Conservation (phyloP, 1,284 basidiomycete species). For the Gymnopus androsaceus region DNA sequence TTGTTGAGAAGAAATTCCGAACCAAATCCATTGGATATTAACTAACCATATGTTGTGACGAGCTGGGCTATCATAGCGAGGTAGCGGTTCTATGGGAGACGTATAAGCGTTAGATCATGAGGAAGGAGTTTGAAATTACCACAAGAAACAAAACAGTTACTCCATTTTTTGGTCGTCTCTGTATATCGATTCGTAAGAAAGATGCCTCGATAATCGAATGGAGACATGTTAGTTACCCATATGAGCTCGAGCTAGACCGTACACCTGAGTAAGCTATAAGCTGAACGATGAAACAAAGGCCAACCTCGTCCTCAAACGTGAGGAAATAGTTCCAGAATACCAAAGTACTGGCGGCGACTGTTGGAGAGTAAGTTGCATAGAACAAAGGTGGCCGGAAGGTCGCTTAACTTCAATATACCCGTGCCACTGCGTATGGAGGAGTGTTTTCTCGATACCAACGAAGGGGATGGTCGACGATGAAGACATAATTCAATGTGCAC, state of each 20-base stretch:
- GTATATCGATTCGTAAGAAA: not conserved
- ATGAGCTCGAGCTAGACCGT: no score
- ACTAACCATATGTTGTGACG: constrained; percentile 8
- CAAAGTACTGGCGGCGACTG: not conserved
- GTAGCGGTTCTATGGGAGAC: constrained; percentile 2
- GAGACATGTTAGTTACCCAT: no score
- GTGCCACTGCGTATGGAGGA: no score
- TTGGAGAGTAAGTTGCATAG: not conserved
- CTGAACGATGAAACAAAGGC: not conserved
- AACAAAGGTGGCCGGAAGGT: not conserved
- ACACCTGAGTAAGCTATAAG: no score
- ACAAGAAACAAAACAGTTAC: not conserved
- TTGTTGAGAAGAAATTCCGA: not conserved
- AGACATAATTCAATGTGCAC: no score
- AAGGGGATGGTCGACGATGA: no score
- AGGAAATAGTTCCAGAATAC: constrained; percentile 5
- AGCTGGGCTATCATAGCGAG: constrained; percentile 2
- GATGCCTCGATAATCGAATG: not conserved
- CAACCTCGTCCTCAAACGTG: constrained; percentile 2
- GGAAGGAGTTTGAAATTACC: not conserved
- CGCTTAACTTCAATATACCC: not conserved
- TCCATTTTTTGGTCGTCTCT: not conserved
- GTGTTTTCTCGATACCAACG: no score
- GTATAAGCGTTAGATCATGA: not conserved
- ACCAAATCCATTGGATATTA: no score